Evolutionary conservation across 176 grass and related monocot species (phyloP), one percentile per base, ranked within the genome.

Genomic region (Bonia amplexicaulis): DNA sequence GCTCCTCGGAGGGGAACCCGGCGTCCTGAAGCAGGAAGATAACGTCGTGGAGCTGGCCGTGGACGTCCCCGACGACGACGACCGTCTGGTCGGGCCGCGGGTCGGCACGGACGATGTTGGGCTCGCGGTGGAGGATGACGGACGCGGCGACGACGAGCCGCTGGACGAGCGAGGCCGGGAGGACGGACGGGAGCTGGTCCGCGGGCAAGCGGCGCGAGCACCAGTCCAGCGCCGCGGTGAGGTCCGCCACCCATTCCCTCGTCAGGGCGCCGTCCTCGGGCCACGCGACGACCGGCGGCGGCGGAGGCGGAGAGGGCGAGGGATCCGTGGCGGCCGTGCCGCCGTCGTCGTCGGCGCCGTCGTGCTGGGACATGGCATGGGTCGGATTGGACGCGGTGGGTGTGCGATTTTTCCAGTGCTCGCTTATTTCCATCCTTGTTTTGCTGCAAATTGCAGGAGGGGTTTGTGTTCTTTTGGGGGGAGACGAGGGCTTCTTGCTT

Each of bases 1-100:
- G 96, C 1, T 90, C 88, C 77, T 99, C 90, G 12, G 86, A 89
- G 1, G 96, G 96, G 80, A 94, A 94, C 4, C 96, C 96, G 0
- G 96, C 91, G 74, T 99, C 90, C 73, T 78, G 88, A 66, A 99
- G 88, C 51, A 99, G 76, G 94, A 96, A 99, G 25, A 99, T 86
- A 42, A 96, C 93, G 66, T 99, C 93, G 86, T 99, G 96, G 53
- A 99, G 85, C 96, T 99, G 96, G 23, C 96, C 96, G 65, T 99
- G 96, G 41, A 99, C 93, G 77, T 99, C 96, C 23, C 96, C 96
- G 13, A 99, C 96, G 44, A 99, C 88, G 29, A 99, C 90, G 52
- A 96, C 91, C 40, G 82, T 25, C 74, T 89, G 85, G 57, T 80
- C 87, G 16, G 71, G 67, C 7, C 73, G 71, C 80, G 88, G 87